phyloP scores from a whole-genome alignment of 768 basidiomycete genomes.

The Kwoniella sp. region DNA sequence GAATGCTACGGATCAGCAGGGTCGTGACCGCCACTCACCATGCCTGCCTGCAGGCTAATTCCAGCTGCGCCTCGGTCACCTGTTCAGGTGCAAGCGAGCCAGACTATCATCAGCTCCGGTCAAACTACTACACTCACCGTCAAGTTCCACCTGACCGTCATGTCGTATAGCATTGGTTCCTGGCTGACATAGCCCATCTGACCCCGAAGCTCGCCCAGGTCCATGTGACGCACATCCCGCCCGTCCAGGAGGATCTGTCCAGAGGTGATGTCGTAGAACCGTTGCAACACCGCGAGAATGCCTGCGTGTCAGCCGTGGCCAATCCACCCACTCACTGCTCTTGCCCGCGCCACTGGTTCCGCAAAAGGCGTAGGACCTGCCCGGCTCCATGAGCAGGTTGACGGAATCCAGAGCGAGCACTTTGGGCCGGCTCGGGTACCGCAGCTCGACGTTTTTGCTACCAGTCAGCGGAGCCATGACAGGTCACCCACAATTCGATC shows the following conservation, averaged over 20 bases:
- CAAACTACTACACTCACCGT: slow-evolving; percentile 9
- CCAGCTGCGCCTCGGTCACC: slow-evolving; percentile 23
- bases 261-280: slow-evolving; percentile 44
- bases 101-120: neutral
- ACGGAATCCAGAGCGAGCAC: slow-evolving; percentile 32
- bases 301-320: neutral
- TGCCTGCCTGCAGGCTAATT: slow-evolving; percentile 29
- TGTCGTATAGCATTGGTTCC: slow-evolving; percentile 46
- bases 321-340: slow-evolving; percentile 15
- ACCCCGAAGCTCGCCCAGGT: slow-evolving; percentile 30
- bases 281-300: slow-evolving; percentile 42
- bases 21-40: slow-evolving; percentile 14
- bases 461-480: neutral
- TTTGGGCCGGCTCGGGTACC: slow-evolving; percentile 39
- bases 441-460: slow-evolving; percentile 32
- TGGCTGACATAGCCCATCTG: slow-evolving; percentile 48
- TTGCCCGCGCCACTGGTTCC: slow-evolving; percentile 42
- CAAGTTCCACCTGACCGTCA: slow-evolving; percentile 42
- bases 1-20: slow-evolving; percentile 20
- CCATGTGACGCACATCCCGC: slow-evolving; percentile 34
- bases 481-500: slow-evolving; percentile 24
- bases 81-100: slow-evolving; percentile 18
- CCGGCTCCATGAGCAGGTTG: slow-evolving; percentile 32
- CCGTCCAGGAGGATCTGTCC: slow-evolving; percentile 43
- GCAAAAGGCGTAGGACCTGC: slow-evolving; percentile 45